A percentile compares a stretch with the other conserved stretches of the same genome.
phyloP scores from a whole-genome alignment of 2,329 filamentous ascomycete genomes.

The Trichoderma lentiforme region DNA sequence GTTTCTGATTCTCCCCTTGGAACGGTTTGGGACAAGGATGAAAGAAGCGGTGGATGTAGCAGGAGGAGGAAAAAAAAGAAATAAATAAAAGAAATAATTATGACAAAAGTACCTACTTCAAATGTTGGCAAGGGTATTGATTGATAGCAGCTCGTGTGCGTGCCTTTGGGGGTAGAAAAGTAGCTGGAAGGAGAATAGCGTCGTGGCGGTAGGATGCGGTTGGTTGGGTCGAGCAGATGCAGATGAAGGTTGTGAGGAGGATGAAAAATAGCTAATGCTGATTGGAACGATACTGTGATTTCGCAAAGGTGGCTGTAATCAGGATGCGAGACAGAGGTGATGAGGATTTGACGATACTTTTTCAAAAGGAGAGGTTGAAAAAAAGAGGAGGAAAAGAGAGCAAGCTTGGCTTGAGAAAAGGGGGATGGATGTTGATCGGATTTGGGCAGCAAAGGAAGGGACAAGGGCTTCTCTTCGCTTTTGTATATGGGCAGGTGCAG shows the following conservation, averaged over 20 bases:
- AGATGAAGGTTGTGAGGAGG: background rate
- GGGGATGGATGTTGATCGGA: background rate
- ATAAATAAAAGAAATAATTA: background rate
- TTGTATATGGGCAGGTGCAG: background rate
- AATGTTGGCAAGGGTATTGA: background rate
- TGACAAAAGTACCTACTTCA: background rate
- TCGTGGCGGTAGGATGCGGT: background rate
- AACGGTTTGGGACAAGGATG: background rate
- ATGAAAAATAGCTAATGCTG: background rate
- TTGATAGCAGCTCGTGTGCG: background rate
- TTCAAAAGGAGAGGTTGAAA: background rate
- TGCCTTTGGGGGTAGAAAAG: background rate
- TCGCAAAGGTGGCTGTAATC: background rate
- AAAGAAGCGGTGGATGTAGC: background rate
- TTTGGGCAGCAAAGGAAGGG: background rate
- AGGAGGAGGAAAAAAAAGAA: background rate
- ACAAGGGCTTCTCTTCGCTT: background rate
- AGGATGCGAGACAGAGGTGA: background rate
- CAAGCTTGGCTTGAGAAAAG: background rate
- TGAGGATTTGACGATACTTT: background rate
- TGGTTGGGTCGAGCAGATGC: background rate
- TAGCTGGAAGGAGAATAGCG: slow-evolving; percentile 2
- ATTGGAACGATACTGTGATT: background rate
- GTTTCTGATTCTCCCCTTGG: background rate
- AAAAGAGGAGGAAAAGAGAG: background rate